phyloP scores from a whole-genome alignment of 768 basidiomycete genomes.

The Baorangia bicolor region DNA sequence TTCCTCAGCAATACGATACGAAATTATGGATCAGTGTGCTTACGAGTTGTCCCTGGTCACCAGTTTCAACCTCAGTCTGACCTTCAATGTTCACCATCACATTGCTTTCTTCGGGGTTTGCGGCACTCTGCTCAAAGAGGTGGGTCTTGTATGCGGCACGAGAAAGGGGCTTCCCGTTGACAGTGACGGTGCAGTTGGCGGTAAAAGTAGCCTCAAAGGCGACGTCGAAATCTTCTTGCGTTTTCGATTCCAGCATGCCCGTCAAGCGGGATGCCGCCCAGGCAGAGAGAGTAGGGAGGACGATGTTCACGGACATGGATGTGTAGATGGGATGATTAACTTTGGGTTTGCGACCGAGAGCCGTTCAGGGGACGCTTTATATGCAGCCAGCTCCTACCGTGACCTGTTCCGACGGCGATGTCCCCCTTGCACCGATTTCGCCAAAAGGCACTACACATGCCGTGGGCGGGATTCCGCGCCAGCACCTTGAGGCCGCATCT shows the following conservation, averaged over 20 bases:
- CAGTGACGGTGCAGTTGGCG: slow-evolving; percentile 32
- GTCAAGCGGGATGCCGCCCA: slow-evolving; percentile 43
- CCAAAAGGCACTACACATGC: neutral
- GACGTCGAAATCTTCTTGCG: slow-evolving; percentile 30
- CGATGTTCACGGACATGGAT: slow-evolving; percentile 30
- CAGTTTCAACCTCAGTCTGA: slow-evolving; percentile 27
- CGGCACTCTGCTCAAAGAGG: slow-evolving; percentile 32
- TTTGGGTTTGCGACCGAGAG: neutral
- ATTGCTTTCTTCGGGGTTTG: slow-evolving; percentile 9
- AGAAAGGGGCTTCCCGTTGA: slow-evolving; percentile 42
- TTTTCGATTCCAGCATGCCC: slow-evolving; percentile 40
- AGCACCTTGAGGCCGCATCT: neutral
- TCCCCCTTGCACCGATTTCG: neutral
- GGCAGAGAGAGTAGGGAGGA: slow-evolving; percentile 40
- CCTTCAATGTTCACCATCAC: slow-evolving; percentile 27
- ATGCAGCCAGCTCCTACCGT: neutral
- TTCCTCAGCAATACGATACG: neutral
- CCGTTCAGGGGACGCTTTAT: slow-evolving; percentile 9
- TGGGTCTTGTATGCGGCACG: slow-evolving; percentile 41
- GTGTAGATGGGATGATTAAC: neutral
- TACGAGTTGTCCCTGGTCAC: slow-evolving; percentile 28
- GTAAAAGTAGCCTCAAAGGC: slow-evolving; percentile 45
- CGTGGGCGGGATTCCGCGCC: neutral
- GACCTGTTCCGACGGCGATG: neutral
- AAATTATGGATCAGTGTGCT: neutral